Evolutionary conservation across 2,329 filamentous ascomycete genomes (phyloP).

Genomic region (Cytospora piceicola): DNA sequence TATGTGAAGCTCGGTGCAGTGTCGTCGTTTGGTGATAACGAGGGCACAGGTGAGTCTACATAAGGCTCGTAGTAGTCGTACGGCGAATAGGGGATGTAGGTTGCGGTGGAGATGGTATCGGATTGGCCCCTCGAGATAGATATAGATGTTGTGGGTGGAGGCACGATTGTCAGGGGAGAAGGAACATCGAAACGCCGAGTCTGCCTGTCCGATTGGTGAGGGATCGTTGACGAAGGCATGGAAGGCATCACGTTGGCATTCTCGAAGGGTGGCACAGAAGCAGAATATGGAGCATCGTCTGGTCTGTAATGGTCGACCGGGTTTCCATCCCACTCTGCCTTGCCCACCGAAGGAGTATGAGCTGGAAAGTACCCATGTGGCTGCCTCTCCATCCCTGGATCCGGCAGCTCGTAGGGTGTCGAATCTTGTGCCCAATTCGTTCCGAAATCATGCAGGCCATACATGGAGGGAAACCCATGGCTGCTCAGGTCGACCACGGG

Average conservation of each 20-base stretch:
- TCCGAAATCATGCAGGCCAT: not conserved
- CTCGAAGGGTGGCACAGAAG: conserved; percentile 42
- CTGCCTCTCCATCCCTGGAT: conserved; percentile 55
- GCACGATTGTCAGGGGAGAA: conserved; percentile 48
- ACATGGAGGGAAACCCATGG: conserved; percentile 54
- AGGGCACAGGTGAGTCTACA: conserved; percentile 14
- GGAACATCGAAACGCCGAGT: conserved; percentile 46
- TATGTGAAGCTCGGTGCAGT: conserved; percentile 1
- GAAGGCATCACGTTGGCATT: conserved; percentile 45
- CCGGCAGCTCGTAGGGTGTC: conserved; percentile 55
- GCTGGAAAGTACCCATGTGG: conserved; percentile 54
- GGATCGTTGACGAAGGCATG: conserved; percentile 54
- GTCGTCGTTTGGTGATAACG: conserved; percentile 6
- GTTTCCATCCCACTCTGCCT: conserved; percentile 43
- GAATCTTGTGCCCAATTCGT: conserved; percentile 35
- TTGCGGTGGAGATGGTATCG: conserved; percentile 34
- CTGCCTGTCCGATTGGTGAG: conserved; percentile 48
- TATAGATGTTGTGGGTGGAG: conserved; percentile 39
- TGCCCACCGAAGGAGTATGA: conserved; percentile 48
- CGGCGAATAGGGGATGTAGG: conserved; percentile 19
- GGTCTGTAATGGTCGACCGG: conserved; percentile 41
- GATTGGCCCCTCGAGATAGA: conserved; percentile 36
- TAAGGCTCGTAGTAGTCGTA: conserved; percentile 24
- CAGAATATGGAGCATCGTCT: conserved; percentile 39
- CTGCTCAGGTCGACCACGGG: conserved; percentile 37